A percentile compares a stretch with the other conserved stretches of the same genome.
Conservation (phyloP, 2,329 filamentous ascomycete species). For the Dryadomyces quercivorus region DNA sequence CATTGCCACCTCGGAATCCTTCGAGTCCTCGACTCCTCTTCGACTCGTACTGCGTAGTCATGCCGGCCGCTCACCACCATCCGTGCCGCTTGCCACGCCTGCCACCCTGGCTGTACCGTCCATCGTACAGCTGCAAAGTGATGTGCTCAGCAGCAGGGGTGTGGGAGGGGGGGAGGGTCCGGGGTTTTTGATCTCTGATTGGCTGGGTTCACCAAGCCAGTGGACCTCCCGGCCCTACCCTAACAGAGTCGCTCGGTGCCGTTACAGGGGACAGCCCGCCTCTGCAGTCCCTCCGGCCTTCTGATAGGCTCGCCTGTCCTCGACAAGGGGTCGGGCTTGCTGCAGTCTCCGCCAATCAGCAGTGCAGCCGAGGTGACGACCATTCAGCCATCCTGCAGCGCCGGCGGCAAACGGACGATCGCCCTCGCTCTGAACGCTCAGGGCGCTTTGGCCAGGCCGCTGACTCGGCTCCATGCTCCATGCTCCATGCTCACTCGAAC, state of each 20-base stretch:
- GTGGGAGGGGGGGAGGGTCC: not conserved
- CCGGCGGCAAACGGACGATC: slow-evolving; percentile 28
- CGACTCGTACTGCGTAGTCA: too few species aligned
- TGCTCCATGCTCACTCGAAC: too few species aligned
- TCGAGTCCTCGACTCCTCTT: not conserved
- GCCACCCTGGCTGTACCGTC: not conserved
- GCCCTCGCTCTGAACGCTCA: not conserved
- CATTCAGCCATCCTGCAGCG: slow-evolving; percentile 21
- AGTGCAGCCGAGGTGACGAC: slow-evolving; percentile 23
- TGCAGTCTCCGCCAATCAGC: slow-evolving; percentile 24
- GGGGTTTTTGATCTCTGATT: slow-evolving; percentile 7
- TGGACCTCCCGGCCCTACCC: slow-evolving; percentile 5
- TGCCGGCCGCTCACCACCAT: too few species aligned
- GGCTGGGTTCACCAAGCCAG: not conserved
- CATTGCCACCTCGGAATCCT: too few species aligned
- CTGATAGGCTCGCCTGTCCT: slow-evolving; percentile 20
- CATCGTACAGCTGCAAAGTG: not conserved
- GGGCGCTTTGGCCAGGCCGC: too few species aligned
- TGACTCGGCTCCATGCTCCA: too few species aligned
- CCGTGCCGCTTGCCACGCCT: not conserved
- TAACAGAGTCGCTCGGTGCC: slow-evolving; percentile 4
- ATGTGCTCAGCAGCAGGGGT: slow-evolving; percentile 8
- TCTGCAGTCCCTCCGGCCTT: slow-evolving; percentile 14
- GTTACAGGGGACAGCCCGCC: slow-evolving; percentile 12
- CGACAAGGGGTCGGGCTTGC: not conserved